phyloP scores from a whole-genome alignment of 768 basidiomycete species.

The Leccinum variicolor region DNA sequence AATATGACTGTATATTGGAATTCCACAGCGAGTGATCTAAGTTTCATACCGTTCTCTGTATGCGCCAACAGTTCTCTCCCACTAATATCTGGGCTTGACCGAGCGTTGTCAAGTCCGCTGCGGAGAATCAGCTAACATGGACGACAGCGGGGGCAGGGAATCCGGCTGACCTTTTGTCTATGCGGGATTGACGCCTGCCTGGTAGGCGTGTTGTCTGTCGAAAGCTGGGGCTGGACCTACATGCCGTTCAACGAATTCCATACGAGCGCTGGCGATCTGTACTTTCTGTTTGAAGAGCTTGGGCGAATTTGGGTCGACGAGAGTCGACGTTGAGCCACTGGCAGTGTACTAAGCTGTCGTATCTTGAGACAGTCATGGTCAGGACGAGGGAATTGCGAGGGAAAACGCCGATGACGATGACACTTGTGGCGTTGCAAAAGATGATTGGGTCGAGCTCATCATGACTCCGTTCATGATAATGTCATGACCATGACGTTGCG shows the following conservation, averaged over 20 bases:
- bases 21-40: neutral
- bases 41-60: neutral
- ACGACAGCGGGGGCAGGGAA: conserved; percentile 9
- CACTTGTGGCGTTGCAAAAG: too few relatives aligned
- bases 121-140: too few relatives aligned
- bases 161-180: conserved; percentile 49
- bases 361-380: conserved; percentile 26
- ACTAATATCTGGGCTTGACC: neutral
- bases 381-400: conserved; percentile 19
- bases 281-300: conserved; percentile 51
- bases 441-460: too few relatives aligned
- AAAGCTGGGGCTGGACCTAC: conserved; percentile 35
- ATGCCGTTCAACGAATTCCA: conserved; percentile 47
- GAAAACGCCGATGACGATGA: conserved; percentile 8
- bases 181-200: conserved; percentile 46
- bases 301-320: conserved; percentile 53
- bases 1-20: neutral
- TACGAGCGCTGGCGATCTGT: conserved; percentile 28
- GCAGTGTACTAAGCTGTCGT: conserved; percentile 9
- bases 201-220: conserved; percentile 55
- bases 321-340: neutral
- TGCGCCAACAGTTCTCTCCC: neutral
- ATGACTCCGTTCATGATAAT: too few relatives aligned
- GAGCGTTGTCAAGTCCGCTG: too few relatives aligned
- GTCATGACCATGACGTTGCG: too few relatives aligned